Evolutionary conservation across 805 yeast genomes (phyloP), one percentile per base, ranked within the genome.

Genomic region (Candida loeiensis): DNA sequence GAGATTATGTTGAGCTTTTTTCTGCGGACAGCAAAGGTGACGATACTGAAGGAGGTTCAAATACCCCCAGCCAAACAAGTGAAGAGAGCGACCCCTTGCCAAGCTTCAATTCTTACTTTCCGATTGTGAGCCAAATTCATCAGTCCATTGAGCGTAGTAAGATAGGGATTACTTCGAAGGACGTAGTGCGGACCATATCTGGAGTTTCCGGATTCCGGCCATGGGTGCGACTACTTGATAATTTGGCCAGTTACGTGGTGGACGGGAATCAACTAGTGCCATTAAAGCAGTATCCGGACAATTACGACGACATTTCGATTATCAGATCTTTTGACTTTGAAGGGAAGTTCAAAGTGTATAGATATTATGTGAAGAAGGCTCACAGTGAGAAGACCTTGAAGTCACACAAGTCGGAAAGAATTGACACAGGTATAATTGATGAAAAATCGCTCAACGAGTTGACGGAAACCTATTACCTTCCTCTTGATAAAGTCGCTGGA

Each of bases 261-360:
- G 70, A 67, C 31, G 41, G 38, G 8, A 26, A 28, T 5, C 29
- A 18, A 9, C 36, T 45, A 20, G 20, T 41, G 34, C 56, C 59
- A 4, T 43, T 53, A 20, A 62, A 58, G 37, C 49, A 46, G 13
- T 55, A 54, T 34, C 41, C 46, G 4, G 69, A 64, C 40, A 53
- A 55, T 9, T 60, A 60, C 40, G 55, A 51, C 18, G 37, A 32
- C 11, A 35, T 37, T 19, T 43, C 58, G 13, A 63, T 87, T 9
- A 71, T 82, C 0, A 71, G 84, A 45, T 80, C 81, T 13, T 77
- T 78, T 44, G 95, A 85, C 53, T 79, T 79, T 48, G 80, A 78
- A 44, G 95, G 95, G 0, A 79, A 88, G 47, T 69, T 73, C 43
- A 83, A 85, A 52, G 85, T 79, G 48, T 85, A 77, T 58, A 67